Conservation (phyloP, 106 monocot genomes). For the Allium cepa region DNA sequence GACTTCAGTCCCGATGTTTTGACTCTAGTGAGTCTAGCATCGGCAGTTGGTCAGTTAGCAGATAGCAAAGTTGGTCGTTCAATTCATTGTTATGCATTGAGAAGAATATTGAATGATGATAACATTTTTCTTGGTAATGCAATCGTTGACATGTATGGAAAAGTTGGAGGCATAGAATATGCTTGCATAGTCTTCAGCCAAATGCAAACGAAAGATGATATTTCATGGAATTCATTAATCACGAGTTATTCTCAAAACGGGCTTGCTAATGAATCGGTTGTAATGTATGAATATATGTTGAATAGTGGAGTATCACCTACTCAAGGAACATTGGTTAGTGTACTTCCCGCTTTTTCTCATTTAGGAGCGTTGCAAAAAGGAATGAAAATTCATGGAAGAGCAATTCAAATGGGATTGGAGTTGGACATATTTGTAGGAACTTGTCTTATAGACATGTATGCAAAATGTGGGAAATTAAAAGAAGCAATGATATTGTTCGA, state of each 20-base stretch:
- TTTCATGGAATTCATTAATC: conserved; percentile 74
- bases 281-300: conserved; percentile 44
- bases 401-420: conserved; percentile 35
- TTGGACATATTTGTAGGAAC: conserved; percentile 58
- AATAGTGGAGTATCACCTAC: conserved; percentile 25
- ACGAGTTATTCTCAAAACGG: conserved; percentile 60
- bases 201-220: conserved; percentile 44
- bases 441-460: conserved; percentile 77
- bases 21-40: conserved; percentile 50
- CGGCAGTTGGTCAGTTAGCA: conserved; percentile 34
- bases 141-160: conserved; percentile 71
- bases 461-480: conserved; percentile 61
- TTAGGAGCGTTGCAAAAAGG: conserved; percentile 65
- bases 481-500: conserved; percentile 51
- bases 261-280: conserved; percentile 25
- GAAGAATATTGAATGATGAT: conserved; percentile 23
- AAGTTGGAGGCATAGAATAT: conserved; percentile 27
- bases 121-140: conserved; percentile 66
- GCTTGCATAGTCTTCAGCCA: conserved; percentile 34
- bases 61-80: conserved; percentile 29
- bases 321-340: conserved; percentile 52
- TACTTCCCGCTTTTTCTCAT: conserved; percentile 64
- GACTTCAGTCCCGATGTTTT: conserved; percentile 45
- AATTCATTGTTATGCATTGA: conserved; percentile 34
- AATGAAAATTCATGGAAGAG: conserved; percentile 45